Base-by-base conservation (phyloP, 805 yeast species). In the Spathaspora arborariae region DNA sequence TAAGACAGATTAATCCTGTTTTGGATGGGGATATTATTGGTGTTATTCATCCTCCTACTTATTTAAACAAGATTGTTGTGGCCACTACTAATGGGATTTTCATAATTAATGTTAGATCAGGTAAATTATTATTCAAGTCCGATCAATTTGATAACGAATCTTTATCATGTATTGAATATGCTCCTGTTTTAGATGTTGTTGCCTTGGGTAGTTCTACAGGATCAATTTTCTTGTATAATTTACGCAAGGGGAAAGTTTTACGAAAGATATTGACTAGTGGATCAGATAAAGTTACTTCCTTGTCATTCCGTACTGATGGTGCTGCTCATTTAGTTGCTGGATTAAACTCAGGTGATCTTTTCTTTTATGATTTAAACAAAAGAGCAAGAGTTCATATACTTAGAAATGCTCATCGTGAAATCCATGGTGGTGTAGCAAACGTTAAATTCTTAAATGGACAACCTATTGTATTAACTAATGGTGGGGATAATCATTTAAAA, bases 221-320 rank as follows among this genome's bases (percentile, higher is more conserved):
- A 13, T 76, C 78, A 3, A 78, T 88, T 11, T 68, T 70, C 39
- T 61, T 91, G 36, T 84, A 75, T 62, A 83, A 95, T 59, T 57
- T 94, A 51, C 82, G 79, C 54, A 82, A 80, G 55, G 94, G 81
- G 19, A 77, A 68, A 48, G 64, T 69, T 3, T 57, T 86, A 38
- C 70, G 72, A 3, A 80, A 80, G 55, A 82, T 80, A 7, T 68
- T 79, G 36, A 70, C 69, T 6, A 65, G 78, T 0, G 74, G 76
- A 1, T 52, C 54, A 21, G 74, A 65, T 7, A 67, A 66, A 45
- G 73, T 81, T 7, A 73, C 77, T 3, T 74, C 95, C 0, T 55
- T 92, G 18, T 85, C 97, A 1, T 92, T 95, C 70, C 78, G 98
- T 66, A 88, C 96, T 2, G 99, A 94, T 63, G 96, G 95, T 0